A percentile compares a stretch with the other conserved stretches of the same genome.
These are phyloP conservation scores for Colletotrichum gloeosporioides DNA, from an alignment of 2,329 filamentous ascomycete genomes.

Conservation along the genomic window DNA sequence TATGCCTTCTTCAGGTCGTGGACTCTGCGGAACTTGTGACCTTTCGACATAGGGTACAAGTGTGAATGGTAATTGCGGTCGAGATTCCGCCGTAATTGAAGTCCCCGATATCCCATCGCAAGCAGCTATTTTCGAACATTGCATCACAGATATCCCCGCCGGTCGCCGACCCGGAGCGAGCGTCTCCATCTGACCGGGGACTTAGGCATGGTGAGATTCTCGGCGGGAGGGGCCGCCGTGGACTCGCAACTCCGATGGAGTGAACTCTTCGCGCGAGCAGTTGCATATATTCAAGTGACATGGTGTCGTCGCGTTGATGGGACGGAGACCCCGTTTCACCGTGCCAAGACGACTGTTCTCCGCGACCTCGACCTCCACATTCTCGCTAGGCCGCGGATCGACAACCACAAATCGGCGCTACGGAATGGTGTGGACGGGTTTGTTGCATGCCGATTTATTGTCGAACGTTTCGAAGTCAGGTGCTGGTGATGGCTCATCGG, in stretches of 20 bases:
- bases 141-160: background rate
- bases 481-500: background rate
- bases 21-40: background rate
- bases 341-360: constrained; percentile 6
- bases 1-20: background rate
- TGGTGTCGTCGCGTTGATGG: background rate
- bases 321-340: background rate
- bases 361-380: background rate
- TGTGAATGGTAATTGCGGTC: background rate
- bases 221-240: constrained; percentile 8
- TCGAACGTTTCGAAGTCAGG: background rate
- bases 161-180: background rate
- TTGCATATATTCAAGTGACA: background rate
- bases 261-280: background rate
- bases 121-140: background rate
- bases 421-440: constrained; percentile 3
- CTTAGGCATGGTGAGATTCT: background rate
- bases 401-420: background rate
- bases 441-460: background rate
- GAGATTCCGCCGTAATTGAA: background rate
- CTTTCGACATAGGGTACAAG: background rate
- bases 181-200: background rate
- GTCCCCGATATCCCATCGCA: background rate
- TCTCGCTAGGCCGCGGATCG: background rate
- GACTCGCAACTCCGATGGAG: background rate